These are phyloP conservation scores for Ilyonectria robusta DNA, from an alignment of 2,329 filamentous ascomycete species.

Conservation along the genomic window DNA sequence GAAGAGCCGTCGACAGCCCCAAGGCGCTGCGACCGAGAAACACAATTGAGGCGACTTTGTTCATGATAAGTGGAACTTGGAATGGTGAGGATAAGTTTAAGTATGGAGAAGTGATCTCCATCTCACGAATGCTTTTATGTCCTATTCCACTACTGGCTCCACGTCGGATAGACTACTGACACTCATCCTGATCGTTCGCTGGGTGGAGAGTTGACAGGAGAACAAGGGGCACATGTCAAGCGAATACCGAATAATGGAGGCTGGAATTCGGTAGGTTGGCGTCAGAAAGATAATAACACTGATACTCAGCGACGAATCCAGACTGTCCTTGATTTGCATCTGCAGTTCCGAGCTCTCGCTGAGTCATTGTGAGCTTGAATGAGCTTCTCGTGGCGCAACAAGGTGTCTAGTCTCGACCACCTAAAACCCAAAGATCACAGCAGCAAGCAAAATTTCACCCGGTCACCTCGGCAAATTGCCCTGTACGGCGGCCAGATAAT, in stretches of 20 bases:
- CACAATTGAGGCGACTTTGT: neutral
- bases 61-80: neutral
- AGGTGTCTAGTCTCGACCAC: too few species aligned
- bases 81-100: neutral
- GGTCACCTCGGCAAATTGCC: too few species aligned
- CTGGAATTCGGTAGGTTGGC: neutral
- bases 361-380: too few species aligned
- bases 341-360: too few species aligned
- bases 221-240: neutral
- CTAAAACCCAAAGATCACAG: too few species aligned
- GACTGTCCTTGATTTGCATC: too few species aligned
- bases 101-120: neutral
- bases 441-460: too few species aligned
- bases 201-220: neutral
- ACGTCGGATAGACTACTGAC: neutral
- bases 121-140: neutral
- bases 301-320: too few species aligned
- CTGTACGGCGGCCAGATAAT: too few species aligned
- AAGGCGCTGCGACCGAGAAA: slow-evolving; percentile 29
- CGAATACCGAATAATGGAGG: too few species aligned
- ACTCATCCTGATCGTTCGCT: neutral
- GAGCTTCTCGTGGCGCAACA: too few species aligned
- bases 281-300: neutral
- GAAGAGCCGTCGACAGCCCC: slow-evolving; percentile 28
- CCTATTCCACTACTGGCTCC: neutral